phyloP scores from a whole-genome alignment of 176 grass and related monocot species.

The Rhynchospora tenuis region DNA sequence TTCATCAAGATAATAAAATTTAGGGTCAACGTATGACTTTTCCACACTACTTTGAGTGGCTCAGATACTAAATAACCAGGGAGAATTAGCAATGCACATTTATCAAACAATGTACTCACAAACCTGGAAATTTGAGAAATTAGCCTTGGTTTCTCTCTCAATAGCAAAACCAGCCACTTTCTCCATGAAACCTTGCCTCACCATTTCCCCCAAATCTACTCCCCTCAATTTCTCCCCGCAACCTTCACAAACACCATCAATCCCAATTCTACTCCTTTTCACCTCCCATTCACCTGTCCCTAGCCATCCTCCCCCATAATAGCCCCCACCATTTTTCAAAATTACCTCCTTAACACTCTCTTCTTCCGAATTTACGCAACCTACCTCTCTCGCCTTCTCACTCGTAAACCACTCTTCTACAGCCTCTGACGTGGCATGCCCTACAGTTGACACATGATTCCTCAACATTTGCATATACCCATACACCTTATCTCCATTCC shows the following conservation, averaged over 20 bases:
- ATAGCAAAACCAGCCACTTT: constrained; percentile 69
- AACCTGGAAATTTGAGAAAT: constrained; percentile 86
- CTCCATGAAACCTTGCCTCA: constrained; percentile 53
- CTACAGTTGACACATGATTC: constrained; percentile 26
- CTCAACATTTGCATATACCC: constrained; percentile 73
- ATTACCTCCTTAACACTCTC: constrained; percentile 36
- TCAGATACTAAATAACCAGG: background rate
- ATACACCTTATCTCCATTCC: constrained; percentile 56
- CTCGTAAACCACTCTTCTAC: constrained; percentile 59
- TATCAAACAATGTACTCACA: background rate
- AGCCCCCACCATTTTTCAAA: constrained; percentile 61
- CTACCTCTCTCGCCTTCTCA: background rate
- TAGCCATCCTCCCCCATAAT: constrained; percentile 69
- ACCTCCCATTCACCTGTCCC: constrained; percentile 41
- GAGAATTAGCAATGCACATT: background rate
- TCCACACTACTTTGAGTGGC: background rate
- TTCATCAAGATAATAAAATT: too few relatives aligned
- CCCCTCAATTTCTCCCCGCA: constrained; percentile 42
- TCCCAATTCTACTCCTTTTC: constrained; percentile 27
- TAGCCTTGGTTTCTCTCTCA: constrained; percentile 66
- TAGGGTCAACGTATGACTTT: background rate
- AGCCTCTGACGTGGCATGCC: constrained; percentile 20
- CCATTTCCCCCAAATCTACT: constrained; percentile 49
- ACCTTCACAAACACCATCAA: constrained; percentile 23
- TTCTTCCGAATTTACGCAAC: constrained; percentile 25